Conservation (phyloP, 139 green algal genomes). For the Coccomyxa sp. region DNA sequence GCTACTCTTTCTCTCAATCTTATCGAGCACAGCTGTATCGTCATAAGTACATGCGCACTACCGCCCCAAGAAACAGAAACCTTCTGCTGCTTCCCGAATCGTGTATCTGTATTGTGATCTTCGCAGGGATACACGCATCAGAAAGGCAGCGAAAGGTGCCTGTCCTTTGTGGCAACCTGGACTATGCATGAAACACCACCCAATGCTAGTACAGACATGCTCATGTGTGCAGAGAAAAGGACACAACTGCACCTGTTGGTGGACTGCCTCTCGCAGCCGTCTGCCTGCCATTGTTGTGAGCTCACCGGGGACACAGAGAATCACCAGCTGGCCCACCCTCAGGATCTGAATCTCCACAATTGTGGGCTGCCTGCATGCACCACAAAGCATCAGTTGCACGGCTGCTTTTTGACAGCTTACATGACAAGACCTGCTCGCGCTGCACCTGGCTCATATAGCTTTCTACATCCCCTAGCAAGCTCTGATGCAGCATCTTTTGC, state of each 20-base stretch:
- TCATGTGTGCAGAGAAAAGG: background rate
- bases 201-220: background rate
- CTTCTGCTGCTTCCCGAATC: too few relatives aligned
- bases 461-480: too few relatives aligned
- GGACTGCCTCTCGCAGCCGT: conserved; percentile 49
- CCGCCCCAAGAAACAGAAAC: too few relatives aligned
- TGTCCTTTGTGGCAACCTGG: background rate
- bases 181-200: background rate
- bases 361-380: conserved; percentile 29
- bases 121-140: background rate
- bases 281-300: conserved; percentile 83
- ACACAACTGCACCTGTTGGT: conserved; percentile 20
- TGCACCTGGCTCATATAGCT: too few relatives aligned
- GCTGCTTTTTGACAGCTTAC: too few relatives aligned
- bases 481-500: too few relatives aligned
- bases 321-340: conserved; percentile 42
- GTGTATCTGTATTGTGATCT: too few relatives aligned
- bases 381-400: background rate
- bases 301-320: conserved; percentile 68
- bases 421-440: too few relatives aligned
- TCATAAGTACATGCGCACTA: too few relatives aligned
- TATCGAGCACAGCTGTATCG: too few relatives aligned
- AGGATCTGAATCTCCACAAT: conserved; percentile 60
- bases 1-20: too few relatives aligned
- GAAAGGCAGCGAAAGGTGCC: background rate